phyloP scores from a whole-genome alignment of 2,329 filamentous ascomycete genomes.

The Pyrenophora teres region DNA sequence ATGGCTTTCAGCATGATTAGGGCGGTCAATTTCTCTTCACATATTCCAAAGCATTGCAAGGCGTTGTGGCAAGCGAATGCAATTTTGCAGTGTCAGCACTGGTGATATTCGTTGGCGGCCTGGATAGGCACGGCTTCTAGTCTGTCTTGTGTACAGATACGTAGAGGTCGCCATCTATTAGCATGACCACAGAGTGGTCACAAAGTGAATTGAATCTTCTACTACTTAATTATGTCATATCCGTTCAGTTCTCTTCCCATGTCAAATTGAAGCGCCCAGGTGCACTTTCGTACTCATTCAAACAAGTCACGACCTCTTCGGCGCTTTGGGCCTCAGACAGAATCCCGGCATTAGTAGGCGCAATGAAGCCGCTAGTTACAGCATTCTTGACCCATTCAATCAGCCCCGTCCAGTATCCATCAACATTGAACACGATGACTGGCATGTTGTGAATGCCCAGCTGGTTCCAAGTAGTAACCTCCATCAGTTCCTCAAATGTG shows the following conservation, averaged over 20 bases:
- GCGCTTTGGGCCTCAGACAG: slow-evolving; percentile 75
- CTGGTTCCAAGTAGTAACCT: slow-evolving; percentile 93
- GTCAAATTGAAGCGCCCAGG: slow-evolving; percentile 77
- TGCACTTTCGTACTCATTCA: slow-evolving; percentile 77
- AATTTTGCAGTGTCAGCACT: background rate
- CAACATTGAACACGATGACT: slow-evolving; percentile 82
- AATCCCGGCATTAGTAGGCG: slow-evolving; percentile 71
- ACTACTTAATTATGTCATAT: no score
- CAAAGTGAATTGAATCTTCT: no score
- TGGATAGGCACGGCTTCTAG: no score
- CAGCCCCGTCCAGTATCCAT: slow-evolving; percentile 90
- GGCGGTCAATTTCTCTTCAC: background rate
- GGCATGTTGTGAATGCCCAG: slow-evolving; percentile 81
- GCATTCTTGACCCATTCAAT: slow-evolving; percentile 79
- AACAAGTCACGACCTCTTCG: slow-evolving; percentile 70
- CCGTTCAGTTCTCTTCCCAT: slow-evolving; percentile 64
- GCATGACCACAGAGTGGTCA: no score
- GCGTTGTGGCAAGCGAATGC: slow-evolving; percentile 20
- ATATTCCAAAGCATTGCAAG: slow-evolving; percentile 24
- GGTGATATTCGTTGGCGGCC: no score
- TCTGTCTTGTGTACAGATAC: no score
- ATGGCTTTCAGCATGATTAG: background rate
- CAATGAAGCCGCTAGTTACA: slow-evolving; percentile 78
- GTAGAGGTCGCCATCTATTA: no score
- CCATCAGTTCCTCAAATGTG: slow-evolving; percentile 94